Evolutionary conservation across 805 yeast species (phyloP), one percentile per base, ranked within the genome.

Genomic region (Wickerhamiella domercqiae): DNA sequence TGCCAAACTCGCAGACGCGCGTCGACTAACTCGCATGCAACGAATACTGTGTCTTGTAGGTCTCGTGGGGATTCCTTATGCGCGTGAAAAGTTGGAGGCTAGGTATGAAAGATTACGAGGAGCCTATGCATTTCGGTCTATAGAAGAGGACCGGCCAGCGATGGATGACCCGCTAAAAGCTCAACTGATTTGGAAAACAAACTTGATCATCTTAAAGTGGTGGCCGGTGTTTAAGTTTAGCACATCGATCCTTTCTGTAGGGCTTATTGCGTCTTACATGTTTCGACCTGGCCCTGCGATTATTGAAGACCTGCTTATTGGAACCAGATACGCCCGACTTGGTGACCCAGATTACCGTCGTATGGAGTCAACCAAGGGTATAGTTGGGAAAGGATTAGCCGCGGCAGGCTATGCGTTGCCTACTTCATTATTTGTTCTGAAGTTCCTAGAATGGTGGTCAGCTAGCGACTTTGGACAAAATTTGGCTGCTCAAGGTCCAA

Each of bases 361-460:
- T 15, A 33, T 41, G 32, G 42, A 35, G 9, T 29, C 34, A 30
- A 42, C 29, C 6, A 19, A 11, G 7, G 16, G 20, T 6, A 21
- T 35, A 5, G 30, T 36, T 6, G 38, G 32, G 7, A 24, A 17
- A 7, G 36, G 34, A 13, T 34, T 47, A 4, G 29, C 34, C 14
- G 44, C 38, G 11, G 32, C 47, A 25, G 43, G 46, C 38, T 68
- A 46, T 67, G 71, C 35, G 60, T 72, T 87, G 57, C 95, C 95
- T 0, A 66, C 78, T 0, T 81, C 93, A 2, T 77, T 86, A 36
- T 84, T 87, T 52, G 51, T 75, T 18, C 64, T 86, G 42, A 82
- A 83, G 57, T 81, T 86, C 48, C 63, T 83, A 25, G 96, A 86
- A 55, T 86, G 96, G 95, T 86, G 94, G 93, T 73, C 74, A 43